Percentiles rank a stretch among this genome's conserved stretches.
Evolutionary conservation across 148 eudicot genomes (phyloP).

Genomic region (Rhododendron vialii): DNA sequence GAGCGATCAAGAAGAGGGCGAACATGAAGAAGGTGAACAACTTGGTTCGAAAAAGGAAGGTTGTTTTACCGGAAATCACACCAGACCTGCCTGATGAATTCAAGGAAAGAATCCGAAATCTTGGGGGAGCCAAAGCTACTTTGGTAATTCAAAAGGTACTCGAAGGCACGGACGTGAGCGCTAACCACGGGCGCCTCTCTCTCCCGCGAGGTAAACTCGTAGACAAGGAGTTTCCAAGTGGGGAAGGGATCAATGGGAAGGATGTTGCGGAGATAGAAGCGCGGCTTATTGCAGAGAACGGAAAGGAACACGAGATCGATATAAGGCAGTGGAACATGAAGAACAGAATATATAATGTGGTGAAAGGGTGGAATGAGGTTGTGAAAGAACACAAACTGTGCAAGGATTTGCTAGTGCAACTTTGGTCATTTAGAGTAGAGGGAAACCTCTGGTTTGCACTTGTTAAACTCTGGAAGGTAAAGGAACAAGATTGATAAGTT

Average conservation of each 20-base stretch:
- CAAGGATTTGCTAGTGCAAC: background rate
- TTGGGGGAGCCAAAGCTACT: too few species aligned
- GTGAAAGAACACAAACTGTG: background rate
- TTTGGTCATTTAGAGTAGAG: background rate
- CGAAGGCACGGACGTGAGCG: too few species aligned
- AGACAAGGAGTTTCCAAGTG: background rate
- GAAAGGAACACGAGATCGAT: background rate
- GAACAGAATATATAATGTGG: background rate
- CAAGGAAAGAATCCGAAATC: too few species aligned
- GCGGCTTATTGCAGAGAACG: background rate
- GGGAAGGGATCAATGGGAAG: background rate
- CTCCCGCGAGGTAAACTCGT: too few species aligned
- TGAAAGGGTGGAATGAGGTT: background rate
- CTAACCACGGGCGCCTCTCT: too few species aligned
- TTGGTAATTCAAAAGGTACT: too few species aligned
- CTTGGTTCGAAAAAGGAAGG: too few species aligned
- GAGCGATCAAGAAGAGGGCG: background rate
- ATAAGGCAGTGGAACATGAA: background rate
- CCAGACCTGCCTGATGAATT: too few species aligned
- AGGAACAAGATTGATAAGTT: background rate
- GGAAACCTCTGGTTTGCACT: background rate
- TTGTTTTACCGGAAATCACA: too few species aligned
- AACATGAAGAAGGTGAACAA: too few species aligned
- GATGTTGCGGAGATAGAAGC: background rate
- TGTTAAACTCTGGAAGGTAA: background rate